phyloP scores from a whole-genome alignment of 306 rosid species.

The Prunus persica region DNA sequence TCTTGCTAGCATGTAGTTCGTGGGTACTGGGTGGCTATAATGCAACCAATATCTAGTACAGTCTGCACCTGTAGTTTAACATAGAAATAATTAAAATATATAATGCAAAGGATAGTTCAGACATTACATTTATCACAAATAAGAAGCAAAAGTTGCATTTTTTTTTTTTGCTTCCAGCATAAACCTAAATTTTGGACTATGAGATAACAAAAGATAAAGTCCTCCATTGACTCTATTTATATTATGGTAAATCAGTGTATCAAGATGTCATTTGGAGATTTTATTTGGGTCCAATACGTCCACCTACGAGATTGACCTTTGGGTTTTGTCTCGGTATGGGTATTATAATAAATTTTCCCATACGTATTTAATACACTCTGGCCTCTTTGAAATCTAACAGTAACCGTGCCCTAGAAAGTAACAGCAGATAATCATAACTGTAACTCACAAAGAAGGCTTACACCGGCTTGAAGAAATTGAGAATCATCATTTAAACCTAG shows the following conservation, averaged over 20 bases:
- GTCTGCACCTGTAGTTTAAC: constrained; percentile 63
- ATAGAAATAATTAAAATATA: background rate
- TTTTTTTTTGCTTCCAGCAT: background rate
- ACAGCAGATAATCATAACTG: background rate
- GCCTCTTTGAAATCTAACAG: constrained; percentile 16
- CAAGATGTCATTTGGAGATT: too few relatives aligned
- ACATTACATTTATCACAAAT: background rate
- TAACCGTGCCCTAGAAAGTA: background rate
- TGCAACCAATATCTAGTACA: constrained; percentile 80
- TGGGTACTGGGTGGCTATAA: too few relatives aligned
- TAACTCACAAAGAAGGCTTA: constrained; percentile 36
- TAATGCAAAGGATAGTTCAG: background rate
- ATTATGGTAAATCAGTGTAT: too few relatives aligned
- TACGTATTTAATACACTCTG: constrained; percentile 1
- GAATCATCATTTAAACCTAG: constrained; percentile 76
- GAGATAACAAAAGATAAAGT: background rate
- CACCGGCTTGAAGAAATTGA: constrained; percentile 88
- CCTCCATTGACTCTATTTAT: too few relatives aligned
- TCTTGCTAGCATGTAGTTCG: too few relatives aligned
- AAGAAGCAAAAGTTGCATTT: background rate
- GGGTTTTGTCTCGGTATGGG: too few relatives aligned
- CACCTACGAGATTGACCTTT: too few relatives aligned
- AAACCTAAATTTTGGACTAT: background rate
- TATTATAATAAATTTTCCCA: background rate
- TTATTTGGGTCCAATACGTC: too few relatives aligned